Conservation (phyloP, 2,329 filamentous ascomycete genomes). For the Botrytis medusae region DNA sequence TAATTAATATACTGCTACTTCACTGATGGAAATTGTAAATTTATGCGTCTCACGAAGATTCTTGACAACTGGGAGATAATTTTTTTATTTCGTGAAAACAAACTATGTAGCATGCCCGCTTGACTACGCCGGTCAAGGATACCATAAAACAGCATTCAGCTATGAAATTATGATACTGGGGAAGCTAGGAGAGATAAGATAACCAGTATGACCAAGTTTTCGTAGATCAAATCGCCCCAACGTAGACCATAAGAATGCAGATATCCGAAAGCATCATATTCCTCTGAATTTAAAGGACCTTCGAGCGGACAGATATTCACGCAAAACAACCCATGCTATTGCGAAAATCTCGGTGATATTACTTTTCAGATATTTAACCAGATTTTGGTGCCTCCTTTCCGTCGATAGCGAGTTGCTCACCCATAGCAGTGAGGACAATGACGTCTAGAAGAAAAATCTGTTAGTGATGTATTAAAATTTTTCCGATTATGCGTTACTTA, state of each 20-base stretch:
- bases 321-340: constrained; percentile 35
- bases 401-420: constrained; percentile 88
- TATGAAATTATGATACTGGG: constrained; percentile 33
- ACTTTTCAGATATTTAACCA: constrained; percentile 30
- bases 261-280: constrained; percentile 37
- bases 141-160: constrained; percentile 36
- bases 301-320: constrained; percentile 29
- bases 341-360: constrained; percentile 29
- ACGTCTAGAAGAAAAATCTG: constrained; percentile 59
- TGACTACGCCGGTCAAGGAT: constrained; percentile 41
- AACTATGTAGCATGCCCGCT: constrained; percentile 36
- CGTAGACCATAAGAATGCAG: constrained; percentile 45
- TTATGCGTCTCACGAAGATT: neutral
- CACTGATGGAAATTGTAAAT: neutral
- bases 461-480: constrained; percentile 13
- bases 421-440: constrained; percentile 92
- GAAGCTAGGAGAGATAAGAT: constrained; percentile 38
- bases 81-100: constrained; percentile 37
- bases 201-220: constrained; percentile 47
- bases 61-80: constrained; percentile 16
- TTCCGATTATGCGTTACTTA: constrained; percentile 53
- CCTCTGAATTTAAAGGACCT: constrained; percentile 28
- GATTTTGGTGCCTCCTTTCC: constrained; percentile 80
- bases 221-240: constrained; percentile 47
- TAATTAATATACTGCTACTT: neutral